phyloP scores from a whole-genome alignment of 2,329 filamentous ascomycete genomes.

The Curvularia verruculosa region DNA sequence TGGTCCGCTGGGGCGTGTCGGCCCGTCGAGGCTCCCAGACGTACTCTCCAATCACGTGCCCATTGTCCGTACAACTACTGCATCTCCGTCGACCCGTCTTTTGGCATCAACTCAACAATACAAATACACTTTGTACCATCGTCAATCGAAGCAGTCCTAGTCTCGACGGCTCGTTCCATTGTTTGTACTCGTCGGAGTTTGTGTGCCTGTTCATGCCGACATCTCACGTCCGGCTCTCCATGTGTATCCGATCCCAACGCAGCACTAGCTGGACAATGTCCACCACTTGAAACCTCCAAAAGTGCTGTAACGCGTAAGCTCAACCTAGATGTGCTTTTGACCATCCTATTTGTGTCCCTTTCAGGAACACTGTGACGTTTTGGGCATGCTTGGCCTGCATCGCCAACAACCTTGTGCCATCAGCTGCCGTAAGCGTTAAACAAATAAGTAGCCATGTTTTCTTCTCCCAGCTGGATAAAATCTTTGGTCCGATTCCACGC shows the following conservation, averaged over 20 bases:
- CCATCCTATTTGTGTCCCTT: slow-evolving; percentile 24
- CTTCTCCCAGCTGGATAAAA: not conserved
- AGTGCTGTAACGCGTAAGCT: slow-evolving; percentile 34
- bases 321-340: slow-evolving; percentile 14
- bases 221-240: slow-evolving; percentile 41
- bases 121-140: slow-evolving; percentile 1
- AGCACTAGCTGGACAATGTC: slow-evolving; percentile 13
- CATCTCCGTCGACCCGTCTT: not conserved
- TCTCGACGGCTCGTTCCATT: not conserved
- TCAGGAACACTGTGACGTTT: slow-evolving; percentile 9
- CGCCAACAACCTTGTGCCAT: slow-evolving; percentile 6
- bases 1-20: slow-evolving; percentile 6
- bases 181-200: slow-evolving; percentile 22
- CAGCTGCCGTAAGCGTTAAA: slow-evolving; percentile 8
- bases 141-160: slow-evolving; percentile 12
- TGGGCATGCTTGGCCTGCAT: slow-evolving; percentile 18
- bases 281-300: slow-evolving; percentile 27
- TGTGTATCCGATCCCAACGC: slow-evolving; percentile 16
- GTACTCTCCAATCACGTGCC: slow-evolving; percentile 12
- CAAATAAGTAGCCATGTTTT: slow-evolving; percentile 9
- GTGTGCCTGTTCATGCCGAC: slow-evolving; percentile 33
- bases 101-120: not conserved
- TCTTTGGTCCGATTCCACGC: not conserved
- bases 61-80: not conserved
- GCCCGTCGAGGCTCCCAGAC: slow-evolving; percentile 9